These are phyloP conservation scores for Pyrenochaeta sp. DNA, from an alignment of 2,329 filamentous ascomycete species.

Conservation along the genomic window DNA sequence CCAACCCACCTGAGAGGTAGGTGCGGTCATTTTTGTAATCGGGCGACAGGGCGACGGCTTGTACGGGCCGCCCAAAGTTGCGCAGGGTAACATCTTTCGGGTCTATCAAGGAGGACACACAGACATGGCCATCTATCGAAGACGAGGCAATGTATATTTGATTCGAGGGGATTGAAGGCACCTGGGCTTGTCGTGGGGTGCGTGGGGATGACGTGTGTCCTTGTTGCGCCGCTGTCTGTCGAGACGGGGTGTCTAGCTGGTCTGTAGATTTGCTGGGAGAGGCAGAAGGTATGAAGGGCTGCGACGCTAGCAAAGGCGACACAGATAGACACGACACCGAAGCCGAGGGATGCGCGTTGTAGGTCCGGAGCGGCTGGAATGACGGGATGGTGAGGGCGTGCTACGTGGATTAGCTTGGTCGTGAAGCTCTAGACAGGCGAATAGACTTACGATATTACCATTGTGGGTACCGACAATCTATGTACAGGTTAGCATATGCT, in stretches of 20 bases:
- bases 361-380: slow-evolving; percentile 82
- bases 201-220: slow-evolving; percentile 57
- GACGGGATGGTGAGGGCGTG: slow-evolving; percentile 85
- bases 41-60: slow-evolving; percentile 91
- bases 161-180: slow-evolving; percentile 82
- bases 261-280: slow-evolving; percentile 31
- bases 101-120: slow-evolving; percentile 85
- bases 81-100: slow-evolving; percentile 87
- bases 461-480: slow-evolving; percentile 94
- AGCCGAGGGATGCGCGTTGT: slow-evolving; percentile 85
- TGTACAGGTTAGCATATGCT: slow-evolving; percentile 51
- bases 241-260: slow-evolving; percentile 51
- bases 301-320: slow-evolving; percentile 77
- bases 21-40: slow-evolving; percentile 89
- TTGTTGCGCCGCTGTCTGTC: slow-evolving; percentile 33
- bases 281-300: slow-evolving; percentile 46
- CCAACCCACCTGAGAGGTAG: slow-evolving; percentile 89
- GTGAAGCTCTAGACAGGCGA: neutral
- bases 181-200: slow-evolving; percentile 62
- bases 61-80: slow-evolving; percentile 92
- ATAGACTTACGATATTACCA: slow-evolving; percentile 87
- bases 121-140: slow-evolving; percentile 95
- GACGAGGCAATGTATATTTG: slow-evolving; percentile 93
- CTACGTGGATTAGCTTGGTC: slow-evolving; percentile 53
- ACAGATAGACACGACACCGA: slow-evolving; percentile 90